Base-by-base conservation (phyloP, 179 eudicot genomes). In the Beta corolliflora region DNA sequence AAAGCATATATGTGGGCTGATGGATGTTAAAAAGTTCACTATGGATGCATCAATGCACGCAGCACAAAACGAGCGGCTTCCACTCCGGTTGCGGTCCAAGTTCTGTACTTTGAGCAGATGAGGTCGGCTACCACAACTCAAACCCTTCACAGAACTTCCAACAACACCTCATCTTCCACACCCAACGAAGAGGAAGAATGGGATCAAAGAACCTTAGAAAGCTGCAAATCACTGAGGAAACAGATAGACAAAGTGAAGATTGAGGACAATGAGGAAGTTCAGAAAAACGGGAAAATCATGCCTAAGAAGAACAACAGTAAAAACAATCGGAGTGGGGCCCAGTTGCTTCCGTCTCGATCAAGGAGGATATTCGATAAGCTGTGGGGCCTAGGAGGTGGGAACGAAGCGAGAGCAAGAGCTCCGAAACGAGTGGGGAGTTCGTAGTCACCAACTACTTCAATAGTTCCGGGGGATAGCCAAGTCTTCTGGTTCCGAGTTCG, bases 1-100 rank as follows among this genome's bases (percentile, higher is more conserved):
- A 77, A 94, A 90, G 85, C 90, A 83, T 74, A 60, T 94, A 44
- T 93, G 97, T 58, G 90, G 92, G 81, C 82, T 91, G 60, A 86
- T 94, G 90, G 92, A 93, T 77, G 93, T 93, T 13, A 94, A 90
- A 86, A 93, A 88, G 74, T 80, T 94, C 79, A 85, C 97, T 3
- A 74, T 79, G 75, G 93, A 91, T 15, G 94, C 93, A n/a, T 88
- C 93, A 29, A 80, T 88, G 88, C 98, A 93, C 58, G 98, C 95
- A 58, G 98, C 95, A 68, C 98, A 94, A 71, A 94, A 94, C 29
- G 98, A 94, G 19, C 83, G 85, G 48, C 95, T 94, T 69, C 98
- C 98, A 1, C 94, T 94, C 45, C 95, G 97, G 80, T 88, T 0
- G 93, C 93, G 3, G 98, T 94, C 46, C 98, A 93, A 84, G 93